Evolutionary conservation across 1,139 yeast genomes (phyloP), one percentile per base, ranked within the genome.

Genomic region (Yamadazyma mexicana): DNA sequence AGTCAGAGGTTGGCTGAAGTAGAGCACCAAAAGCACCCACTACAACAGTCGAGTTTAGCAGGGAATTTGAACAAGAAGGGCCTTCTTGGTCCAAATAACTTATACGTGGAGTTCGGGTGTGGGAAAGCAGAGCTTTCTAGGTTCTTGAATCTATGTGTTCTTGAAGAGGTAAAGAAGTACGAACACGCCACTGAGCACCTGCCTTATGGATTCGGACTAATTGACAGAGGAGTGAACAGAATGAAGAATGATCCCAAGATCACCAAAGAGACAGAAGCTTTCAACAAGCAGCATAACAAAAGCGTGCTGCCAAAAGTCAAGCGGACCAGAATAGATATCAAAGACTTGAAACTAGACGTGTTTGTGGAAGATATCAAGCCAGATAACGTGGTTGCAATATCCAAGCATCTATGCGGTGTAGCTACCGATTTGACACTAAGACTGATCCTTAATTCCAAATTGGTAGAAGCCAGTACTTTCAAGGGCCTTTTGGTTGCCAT

Each of bases 401-500:
- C 96, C 2, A 89, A 89, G 58, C 97, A 89, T 62, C 64, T 89
- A 33, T 89, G 97, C 63, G 97, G 97, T 6, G 95, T 86, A 5
- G 97, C 97, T 1, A 89, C 97, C 0, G 97, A 89, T 57, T 66
- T 89, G 36, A 85, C 96, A 0, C 61, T 89, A 29, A 73, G 81
- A 49, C 85, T 89, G 65, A 56, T 87, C 2, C 46, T 72, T 23
- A 81, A 80, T 42, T 73, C 79, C 18, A 30, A 48, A 1, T 36
- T 65, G 22, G 29, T 56, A 12, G 34, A 40, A 1, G 34, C 33
- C 5, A 37, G 37, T 1, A 44, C 42, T 20, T 60, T 80, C 39
- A 60, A 64, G 2, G 95, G 94, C 0, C 59, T 85, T 43, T 63
- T 85, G 32, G 87, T 89, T 33, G 97, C 97, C n/a, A 82, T 89